phyloP scores from a whole-genome alignment of 2,329 filamentous ascomycete genomes.

The Phoma sp. region DNA sequence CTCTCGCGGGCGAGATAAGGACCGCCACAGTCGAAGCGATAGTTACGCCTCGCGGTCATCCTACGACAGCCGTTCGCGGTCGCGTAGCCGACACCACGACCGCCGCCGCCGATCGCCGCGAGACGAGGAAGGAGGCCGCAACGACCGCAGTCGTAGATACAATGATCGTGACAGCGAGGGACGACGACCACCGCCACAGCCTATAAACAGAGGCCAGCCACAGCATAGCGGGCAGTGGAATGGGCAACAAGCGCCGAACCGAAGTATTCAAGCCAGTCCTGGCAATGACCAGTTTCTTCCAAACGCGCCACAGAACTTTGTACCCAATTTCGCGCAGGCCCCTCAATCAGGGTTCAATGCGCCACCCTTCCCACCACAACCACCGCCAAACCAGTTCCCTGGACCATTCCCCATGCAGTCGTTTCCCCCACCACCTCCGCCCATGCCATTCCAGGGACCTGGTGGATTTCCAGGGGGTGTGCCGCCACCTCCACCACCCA shows the following conservation, averaged over 20 bases:
- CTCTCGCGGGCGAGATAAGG: conserved; percentile 19
- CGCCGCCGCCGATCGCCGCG: conserved; percentile 22
- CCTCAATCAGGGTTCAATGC: conserved; percentile 24
- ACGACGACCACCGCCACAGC: conserved; percentile 15
- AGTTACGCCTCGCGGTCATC: conserved; percentile 25
- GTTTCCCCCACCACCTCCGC: conserved; percentile 30
- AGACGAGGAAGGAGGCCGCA: conserved; percentile 7
- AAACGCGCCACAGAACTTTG: conserved; percentile 10
- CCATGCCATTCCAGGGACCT: conserved; percentile 26
- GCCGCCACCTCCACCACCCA: conserved; percentile 35
- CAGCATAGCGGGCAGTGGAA: conserved; percentile 22
- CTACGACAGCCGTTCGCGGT: conserved; percentile 26
- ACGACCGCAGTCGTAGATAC: conserved; percentile 17
- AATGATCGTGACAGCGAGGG: conserved; percentile 16
- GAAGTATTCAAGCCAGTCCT: conserved; percentile 8
- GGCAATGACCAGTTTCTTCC: conserved; percentile 15
- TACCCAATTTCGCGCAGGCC: conserved; percentile 17
- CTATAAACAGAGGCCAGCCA: conserved; percentile 12
- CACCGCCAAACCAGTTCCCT: conserved; percentile 24
- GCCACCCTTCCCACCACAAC: conserved; percentile 28
- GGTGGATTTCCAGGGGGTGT: conserved; percentile 17
- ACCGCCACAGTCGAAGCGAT: conserved; percentile 21
- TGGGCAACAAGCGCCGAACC: conserved; percentile 9
- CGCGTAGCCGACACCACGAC: conserved; percentile 19
- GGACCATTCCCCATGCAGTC: conserved; percentile 26